A percentile compares a stretch with the other conserved stretches of the same genome.
These are phyloP conservation scores for Chionographis japonica DNA, from an alignment of 106 monocot genomes.

Conservation along the genomic window DNA sequence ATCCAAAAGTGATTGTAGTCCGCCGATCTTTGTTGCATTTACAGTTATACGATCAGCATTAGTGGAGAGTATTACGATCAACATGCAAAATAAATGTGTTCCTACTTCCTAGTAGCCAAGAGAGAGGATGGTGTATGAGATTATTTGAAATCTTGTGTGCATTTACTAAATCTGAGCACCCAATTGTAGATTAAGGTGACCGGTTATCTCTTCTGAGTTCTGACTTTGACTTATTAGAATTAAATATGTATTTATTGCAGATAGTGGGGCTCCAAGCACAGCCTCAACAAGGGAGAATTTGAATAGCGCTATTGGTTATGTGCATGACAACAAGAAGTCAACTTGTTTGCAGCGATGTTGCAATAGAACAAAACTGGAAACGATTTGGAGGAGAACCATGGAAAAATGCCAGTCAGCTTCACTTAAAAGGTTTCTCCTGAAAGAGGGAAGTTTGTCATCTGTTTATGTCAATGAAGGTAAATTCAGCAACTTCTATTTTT, in stretches of 20 bases:
- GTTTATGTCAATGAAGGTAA: slow-evolving; percentile 69
- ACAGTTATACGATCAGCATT: too few relatives aligned
- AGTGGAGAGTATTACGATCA: too few relatives aligned
- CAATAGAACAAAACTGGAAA: slow-evolving; percentile 48
- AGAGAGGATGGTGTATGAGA: too few relatives aligned
- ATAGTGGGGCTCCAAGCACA: slow-evolving; percentile 38
- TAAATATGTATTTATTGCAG: slow-evolving; percentile 26
- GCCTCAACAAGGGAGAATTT: slow-evolving; percentile 40
- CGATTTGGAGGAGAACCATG: slow-evolving; percentile 60
- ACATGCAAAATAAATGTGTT: too few relatives aligned
- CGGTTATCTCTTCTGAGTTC: too few relatives aligned
- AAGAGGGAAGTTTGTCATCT: slow-evolving; percentile 71
- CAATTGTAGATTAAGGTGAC: too few relatives aligned
- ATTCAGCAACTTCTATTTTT: not conserved
- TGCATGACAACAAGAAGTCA: slow-evolving; percentile 25
- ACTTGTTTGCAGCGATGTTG: slow-evolving; percentile 46
- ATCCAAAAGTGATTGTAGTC: too few relatives aligned
- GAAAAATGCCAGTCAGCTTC: slow-evolving; percentile 48
- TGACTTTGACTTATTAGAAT: too few relatives aligned
- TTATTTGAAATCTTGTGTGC: too few relatives aligned
- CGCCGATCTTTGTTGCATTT: too few relatives aligned
- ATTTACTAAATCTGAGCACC: too few relatives aligned
- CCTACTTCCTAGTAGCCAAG: too few relatives aligned
- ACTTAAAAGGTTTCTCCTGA: slow-evolving; percentile 53
- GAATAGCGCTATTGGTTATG: slow-evolving; percentile 29